Percentiles rank a stretch among this genome's conserved stretches.
These are phyloP conservation scores for Dittrichia graveolens DNA, from an alignment of 129 eudicot species.

Conservation along the genomic window DNA sequence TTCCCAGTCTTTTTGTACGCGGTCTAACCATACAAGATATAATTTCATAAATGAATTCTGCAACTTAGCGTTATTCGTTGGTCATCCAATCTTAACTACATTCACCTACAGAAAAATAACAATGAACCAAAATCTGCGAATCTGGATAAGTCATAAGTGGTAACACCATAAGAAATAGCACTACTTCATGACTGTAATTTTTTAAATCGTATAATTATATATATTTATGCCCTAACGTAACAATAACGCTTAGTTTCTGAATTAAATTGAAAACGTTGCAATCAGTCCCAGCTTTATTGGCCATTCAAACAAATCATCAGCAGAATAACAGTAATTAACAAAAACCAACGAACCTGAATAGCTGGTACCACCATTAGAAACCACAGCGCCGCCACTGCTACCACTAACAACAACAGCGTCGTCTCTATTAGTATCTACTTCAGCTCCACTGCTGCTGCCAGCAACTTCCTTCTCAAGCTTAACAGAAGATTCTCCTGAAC, in stretches of 20 bases:
- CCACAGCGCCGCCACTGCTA: conserved; percentile 16
- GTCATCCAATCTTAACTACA: conserved; percentile 4
- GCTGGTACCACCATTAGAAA: conserved; percentile 43
- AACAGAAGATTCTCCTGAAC: conserved; percentile 48
- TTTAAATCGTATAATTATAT: not conserved
- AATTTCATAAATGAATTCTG: not conserved
- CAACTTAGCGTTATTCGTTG: conserved; percentile 1
- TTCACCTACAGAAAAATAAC: conserved; percentile 6
- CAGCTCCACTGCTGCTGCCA: conserved; percentile 18
- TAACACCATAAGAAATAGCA: conserved; percentile 27
- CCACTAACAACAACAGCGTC: not conserved
- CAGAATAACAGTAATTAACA: not conserved
- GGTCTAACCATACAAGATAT: too few species aligned
- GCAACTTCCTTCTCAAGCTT: conserved; percentile 39
- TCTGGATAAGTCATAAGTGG: not conserved
- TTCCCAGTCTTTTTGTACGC: too few species aligned
- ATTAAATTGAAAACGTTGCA: conserved; percentile 13
- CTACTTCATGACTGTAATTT: not conserved
- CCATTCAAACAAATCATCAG: conserved; percentile 6
- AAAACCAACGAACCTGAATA: conserved; percentile 44
- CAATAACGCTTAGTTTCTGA: conserved; percentile 4
- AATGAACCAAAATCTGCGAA: conserved; percentile 9
- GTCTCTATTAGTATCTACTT: conserved; percentile 26
- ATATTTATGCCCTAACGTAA: not conserved
- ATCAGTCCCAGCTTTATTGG: not conserved